phyloP scores from a whole-genome alignment of 176 grass and related monocot genomes.

The Otatea glauca region DNA sequence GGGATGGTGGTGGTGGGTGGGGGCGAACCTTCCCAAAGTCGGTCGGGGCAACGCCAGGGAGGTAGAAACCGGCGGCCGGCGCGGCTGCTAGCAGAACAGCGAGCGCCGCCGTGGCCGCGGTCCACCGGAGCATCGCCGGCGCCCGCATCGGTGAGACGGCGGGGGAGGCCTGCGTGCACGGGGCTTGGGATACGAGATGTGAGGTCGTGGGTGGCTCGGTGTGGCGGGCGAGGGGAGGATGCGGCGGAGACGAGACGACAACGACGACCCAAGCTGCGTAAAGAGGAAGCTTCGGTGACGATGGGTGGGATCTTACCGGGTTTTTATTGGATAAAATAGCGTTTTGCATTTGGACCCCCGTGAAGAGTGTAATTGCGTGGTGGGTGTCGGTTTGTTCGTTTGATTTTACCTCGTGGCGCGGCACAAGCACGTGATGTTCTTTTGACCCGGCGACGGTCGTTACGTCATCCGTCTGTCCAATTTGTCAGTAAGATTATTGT shows the following conservation, averaged over 20 bases:
- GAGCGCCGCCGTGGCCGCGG: conserved; percentile 37
- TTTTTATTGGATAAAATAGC: conserved; percentile 39
- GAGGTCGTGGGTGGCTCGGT: not conserved
- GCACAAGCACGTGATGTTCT: not conserved
- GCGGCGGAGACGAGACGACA: not conserved
- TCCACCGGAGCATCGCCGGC: conserved; percentile 48
- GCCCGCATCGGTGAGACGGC: conserved; percentile 25
- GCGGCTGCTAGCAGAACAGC: conserved; percentile 27
- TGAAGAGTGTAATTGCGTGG: rapidly evolving
- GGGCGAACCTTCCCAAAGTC: conserved; percentile 53
- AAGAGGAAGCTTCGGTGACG: conserved; percentile 45
- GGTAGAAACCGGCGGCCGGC: conserved; percentile 56
- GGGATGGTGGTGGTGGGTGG: too few relatives aligned
- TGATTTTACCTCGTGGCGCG: not conserved
- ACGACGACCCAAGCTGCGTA: conserved; percentile 31
- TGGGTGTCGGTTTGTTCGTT: not conserved
- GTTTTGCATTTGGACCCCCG: not conserved
- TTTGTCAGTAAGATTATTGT: too few relatives aligned
- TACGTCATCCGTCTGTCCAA: too few relatives aligned
- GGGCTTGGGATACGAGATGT: conserved; percentile 15
- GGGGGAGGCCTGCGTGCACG: not conserved
- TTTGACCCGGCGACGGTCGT: not conserved
- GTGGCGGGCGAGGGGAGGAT: conserved; percentile 4
- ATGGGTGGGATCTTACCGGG: not conserved
- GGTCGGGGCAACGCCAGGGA: conserved; percentile 58